phyloP scores from a whole-genome alignment of 495 filamentous ascomycete genomes.

The Lichenothelia convexa region DNA sequence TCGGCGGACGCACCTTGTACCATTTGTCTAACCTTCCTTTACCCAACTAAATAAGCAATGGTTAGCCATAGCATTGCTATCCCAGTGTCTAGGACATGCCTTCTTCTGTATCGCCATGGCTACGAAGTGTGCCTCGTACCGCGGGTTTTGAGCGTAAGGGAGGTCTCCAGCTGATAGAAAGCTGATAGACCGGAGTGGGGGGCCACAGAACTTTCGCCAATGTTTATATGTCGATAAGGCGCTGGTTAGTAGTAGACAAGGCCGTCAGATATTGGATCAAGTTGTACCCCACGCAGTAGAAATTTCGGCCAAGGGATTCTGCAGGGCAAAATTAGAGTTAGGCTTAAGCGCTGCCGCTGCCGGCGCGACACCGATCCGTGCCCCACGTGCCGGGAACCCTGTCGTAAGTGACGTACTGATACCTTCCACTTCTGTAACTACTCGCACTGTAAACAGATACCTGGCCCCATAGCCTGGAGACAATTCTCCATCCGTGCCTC shows the following conservation, averaged over 20 bases:
- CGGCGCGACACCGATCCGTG: too few species aligned
- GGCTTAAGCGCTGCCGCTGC: too few species aligned
- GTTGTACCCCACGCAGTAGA: too few species aligned
- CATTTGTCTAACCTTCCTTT: slow-evolving; percentile 99
- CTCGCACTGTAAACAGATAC: neutral
- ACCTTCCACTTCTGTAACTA: neutral
- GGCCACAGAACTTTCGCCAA: too few species aligned
- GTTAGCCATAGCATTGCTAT: neutral
- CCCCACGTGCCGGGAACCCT: too few species aligned
- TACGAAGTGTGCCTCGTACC: neutral
- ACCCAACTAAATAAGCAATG: slow-evolving; percentile 24
- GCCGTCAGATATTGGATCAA: too few species aligned
- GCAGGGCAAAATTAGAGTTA: too few species aligned
- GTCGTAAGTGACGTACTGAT: neutral
- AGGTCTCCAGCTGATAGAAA: neutral
- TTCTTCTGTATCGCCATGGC: slow-evolving; percentile 96
- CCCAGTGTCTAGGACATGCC: slow-evolving; percentile 17
- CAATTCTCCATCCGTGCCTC: neutral
- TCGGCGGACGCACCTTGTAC: slow-evolving; percentile 25
- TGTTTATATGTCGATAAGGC: too few species aligned
- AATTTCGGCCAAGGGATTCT: too few species aligned
- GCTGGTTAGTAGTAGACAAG: too few species aligned
- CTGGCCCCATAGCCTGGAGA: neutral
- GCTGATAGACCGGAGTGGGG: too few species aligned
- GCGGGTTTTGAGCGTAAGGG: neutral